Percentiles rank a stretch among this genome's conserved stretches.
Evolutionary conservation across 2,329 filamentous ascomycete species (phyloP).

Genomic region (Paraphaeosphaeria sporulosa): DNA sequence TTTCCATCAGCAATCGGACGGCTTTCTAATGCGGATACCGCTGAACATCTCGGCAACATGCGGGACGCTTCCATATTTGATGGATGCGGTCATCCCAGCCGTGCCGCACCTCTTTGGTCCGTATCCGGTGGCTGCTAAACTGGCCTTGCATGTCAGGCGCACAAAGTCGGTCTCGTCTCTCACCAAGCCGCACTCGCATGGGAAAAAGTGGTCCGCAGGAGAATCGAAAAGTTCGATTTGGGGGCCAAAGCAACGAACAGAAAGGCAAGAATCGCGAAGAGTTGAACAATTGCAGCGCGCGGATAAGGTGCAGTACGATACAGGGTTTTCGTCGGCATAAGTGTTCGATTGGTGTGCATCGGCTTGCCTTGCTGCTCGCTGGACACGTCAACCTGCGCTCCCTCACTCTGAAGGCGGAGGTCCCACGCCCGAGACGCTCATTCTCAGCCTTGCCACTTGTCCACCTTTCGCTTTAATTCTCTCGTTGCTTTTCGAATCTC

Average conservation of each 20-base stretch:
- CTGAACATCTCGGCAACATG: conserved; percentile 23
- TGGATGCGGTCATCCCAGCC: conserved; percentile 18
- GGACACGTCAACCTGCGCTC: conserved; percentile 46
- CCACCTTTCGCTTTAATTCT: conserved; percentile 21
- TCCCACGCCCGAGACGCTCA: conserved; percentile 37
- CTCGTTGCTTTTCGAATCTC: conserved; percentile 21
- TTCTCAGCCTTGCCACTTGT: conserved; percentile 37
- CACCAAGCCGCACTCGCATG: conserved; percentile 22
- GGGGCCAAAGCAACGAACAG: conserved; percentile 36
- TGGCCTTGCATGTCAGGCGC: conserved; percentile 14
- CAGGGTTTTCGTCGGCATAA: conserved; percentile 41
- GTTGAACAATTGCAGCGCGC: conserved; percentile 27
- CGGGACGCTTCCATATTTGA: conserved; percentile 13
- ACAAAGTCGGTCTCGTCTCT: conserved; percentile 10
- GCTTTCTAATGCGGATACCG: conserved; percentile 22
- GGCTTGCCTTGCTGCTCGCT: conserved; percentile 36
- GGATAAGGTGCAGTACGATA: conserved; percentile 44
- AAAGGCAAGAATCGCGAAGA: conserved; percentile 29
- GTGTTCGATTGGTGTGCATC: conserved; percentile 35
- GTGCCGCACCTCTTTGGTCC: conserved; percentile 21
- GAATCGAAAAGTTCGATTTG: conserved; percentile 25
- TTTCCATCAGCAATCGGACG: conserved; percentile 22
- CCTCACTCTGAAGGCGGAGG: conserved; percentile 31
- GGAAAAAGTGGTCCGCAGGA: conserved; percentile 22
- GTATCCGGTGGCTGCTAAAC: conserved; percentile 15